Percentiles rank a stretch among this genome's conserved stretches.
Conservation (phyloP, 306 rosid genomes). For the Vigna reflexopilosa region DNA sequence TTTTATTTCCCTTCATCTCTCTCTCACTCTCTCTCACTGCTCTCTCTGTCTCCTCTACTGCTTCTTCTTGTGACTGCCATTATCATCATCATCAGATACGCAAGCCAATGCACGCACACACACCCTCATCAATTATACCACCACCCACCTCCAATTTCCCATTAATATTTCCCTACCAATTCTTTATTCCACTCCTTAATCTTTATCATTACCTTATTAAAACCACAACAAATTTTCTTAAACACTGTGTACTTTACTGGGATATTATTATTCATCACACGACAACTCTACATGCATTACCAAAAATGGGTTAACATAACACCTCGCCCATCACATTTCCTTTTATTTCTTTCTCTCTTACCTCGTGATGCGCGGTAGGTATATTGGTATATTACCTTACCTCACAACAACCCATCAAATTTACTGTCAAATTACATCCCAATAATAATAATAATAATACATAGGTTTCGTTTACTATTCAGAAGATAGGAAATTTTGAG, state of each 20-base stretch:
- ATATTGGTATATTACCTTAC: neutral
- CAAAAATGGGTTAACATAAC: slow-evolving; percentile 1
- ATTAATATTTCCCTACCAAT: slow-evolving; percentile 47
- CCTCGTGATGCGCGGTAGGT: slow-evolving; percentile 31
- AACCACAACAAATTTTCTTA: no score
- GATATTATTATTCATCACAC: slow-evolving; percentile 26
- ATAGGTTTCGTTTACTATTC: neutral
- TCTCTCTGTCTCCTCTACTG: slow-evolving; percentile 38
- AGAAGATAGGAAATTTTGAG: neutral
- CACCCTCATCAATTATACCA: slow-evolving; percentile 57
- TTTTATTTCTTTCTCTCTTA: slow-evolving; percentile 23
- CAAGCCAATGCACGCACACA: slow-evolving; percentile 47
- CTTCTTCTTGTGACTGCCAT: slow-evolving; percentile 63
- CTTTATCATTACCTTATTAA: neutral
- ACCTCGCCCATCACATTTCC: slow-evolving; percentile 23
- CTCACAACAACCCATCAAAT: slow-evolving; percentile 38
- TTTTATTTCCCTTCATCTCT: neutral
- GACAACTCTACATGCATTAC: slow-evolving; percentile 43
- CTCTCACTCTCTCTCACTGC: neutral
- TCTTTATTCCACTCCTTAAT: neutral
- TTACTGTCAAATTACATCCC: neutral
- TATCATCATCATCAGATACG: slow-evolving; percentile 56
- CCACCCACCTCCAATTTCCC: slow-evolving; percentile 61
- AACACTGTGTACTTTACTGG: neutral
- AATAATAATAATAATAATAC: neutral